A percentile compares a stretch with the other conserved stretches of the same genome.
These are phyloP conservation scores for Citrus maxima DNA, from an alignment of 345 rosid genomes.

Conservation along the genomic window DNA sequence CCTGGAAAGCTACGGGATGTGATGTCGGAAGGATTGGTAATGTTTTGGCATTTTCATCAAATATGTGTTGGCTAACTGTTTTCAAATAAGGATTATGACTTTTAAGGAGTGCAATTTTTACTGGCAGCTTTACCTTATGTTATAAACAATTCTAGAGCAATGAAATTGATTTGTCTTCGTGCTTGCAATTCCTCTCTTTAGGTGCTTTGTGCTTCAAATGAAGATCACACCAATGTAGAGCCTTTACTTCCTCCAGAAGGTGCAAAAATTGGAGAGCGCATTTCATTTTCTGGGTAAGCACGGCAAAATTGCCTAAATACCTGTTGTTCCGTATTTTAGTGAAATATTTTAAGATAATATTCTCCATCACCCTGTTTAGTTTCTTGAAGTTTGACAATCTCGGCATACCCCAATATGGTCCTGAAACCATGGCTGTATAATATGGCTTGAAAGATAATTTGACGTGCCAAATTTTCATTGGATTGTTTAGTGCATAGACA, in stretches of 20 bases:
- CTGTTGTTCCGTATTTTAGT: neutral
- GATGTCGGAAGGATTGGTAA: slow-evolving; percentile 94
- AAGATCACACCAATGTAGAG: slow-evolving; percentile 75
- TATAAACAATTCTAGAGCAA: neutral
- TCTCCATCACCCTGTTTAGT: neutral
- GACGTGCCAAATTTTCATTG: neutral
- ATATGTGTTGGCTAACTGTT: neutral
- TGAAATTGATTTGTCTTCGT: slow-evolving; percentile 3
- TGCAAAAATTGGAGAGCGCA: slow-evolving; percentile 66
- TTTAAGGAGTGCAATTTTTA: neutral
- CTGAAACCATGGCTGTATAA: no score
- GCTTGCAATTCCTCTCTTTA: slow-evolving; percentile 28
- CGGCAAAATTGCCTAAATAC: neutral
- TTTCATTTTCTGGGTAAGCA: slow-evolving; percentile 75
- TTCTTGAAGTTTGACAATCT: neutral
- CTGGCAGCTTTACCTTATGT: neutral
- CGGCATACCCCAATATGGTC: neutral
- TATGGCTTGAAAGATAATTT: neutral
- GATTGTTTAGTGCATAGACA: neutral
- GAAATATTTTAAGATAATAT: neutral
- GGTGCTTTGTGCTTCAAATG: slow-evolving; percentile 92
- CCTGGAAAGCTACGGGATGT: slow-evolving; percentile 97
- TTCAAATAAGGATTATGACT: neutral
- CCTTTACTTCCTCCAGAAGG: slow-evolving; percentile 89
- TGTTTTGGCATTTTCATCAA: slow-evolving; percentile 1